phyloP scores from a whole-genome alignment of 805 yeast genomes.

The Komagataella populi region DNA sequence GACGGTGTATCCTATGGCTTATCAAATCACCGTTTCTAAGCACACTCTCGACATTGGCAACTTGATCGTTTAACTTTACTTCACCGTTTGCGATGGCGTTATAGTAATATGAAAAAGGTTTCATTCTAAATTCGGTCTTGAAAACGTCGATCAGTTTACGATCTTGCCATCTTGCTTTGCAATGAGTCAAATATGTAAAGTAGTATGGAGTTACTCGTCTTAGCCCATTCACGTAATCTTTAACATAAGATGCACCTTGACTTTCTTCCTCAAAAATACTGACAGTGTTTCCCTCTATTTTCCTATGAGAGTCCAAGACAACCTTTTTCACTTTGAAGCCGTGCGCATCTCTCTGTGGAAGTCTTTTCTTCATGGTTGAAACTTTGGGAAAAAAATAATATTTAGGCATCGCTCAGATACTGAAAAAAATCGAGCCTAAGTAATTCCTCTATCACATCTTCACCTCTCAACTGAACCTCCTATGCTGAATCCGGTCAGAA shows the following conservation, averaged over 20 bases:
- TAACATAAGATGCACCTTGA: slow-evolving; percentile 39
- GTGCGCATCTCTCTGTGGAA: slow-evolving; percentile 20
- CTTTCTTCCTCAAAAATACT: slow-evolving; percentile 37
- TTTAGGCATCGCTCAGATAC: background rate
- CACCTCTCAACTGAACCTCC: slow-evolving; percentile 3
- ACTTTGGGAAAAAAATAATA: background rate
- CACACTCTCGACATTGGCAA: slow-evolving; percentile 50
- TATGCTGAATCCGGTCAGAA: background rate
- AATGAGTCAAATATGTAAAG: slow-evolving; percentile 81
- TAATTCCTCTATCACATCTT: background rate
- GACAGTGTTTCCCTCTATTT: slow-evolving; percentile 12
- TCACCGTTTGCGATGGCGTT: slow-evolving; percentile 44
- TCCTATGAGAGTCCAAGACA: slow-evolving; percentile 27
- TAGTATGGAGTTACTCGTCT: slow-evolving; percentile 75
- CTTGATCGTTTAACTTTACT: slow-evolving; percentile 57
- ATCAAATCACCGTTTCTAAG: slow-evolving; percentile 77
- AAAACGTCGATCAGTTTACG: slow-evolving; percentile 73
- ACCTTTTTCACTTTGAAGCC: slow-evolving; percentile 36
- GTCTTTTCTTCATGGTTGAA: background rate
- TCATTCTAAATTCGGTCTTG: slow-evolving; percentile 71
- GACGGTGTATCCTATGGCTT: slow-evolving; percentile 69
- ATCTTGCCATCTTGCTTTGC: slow-evolving; percentile 87
- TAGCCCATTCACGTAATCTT: slow-evolving; percentile 37
- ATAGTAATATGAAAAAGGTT: slow-evolving; percentile 52
- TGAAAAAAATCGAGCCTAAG: background rate